Base-by-base conservation (phyloP, 1,139 yeast genomes). In the Meyerozyma guilliermondii region DNA sequence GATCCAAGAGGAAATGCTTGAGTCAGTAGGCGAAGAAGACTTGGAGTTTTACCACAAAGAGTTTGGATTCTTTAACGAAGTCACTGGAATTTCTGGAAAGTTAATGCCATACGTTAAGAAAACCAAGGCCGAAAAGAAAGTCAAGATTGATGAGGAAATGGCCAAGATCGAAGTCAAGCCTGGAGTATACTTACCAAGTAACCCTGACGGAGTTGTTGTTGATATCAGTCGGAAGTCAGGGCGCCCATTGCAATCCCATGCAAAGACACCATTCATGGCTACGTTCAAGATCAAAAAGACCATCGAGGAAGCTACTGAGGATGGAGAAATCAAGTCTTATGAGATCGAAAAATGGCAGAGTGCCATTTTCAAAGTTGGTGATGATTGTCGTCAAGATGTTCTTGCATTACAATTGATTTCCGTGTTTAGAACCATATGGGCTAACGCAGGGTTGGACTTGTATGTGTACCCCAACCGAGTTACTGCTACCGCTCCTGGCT, bases 361-460 rank as follows among this genome's bases (percentile, higher is more conserved):
- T 57, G 98, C 98, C 17, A 94, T 94, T 62, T 94, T 94, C 76
- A 94, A 94, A 64, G 98, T 94, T 45, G 99, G 99, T 47, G 99
- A 94, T 66, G 99, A 94, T 65, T 91, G 98, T 71, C 80, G 99
- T 54, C 99, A 94, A 64, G 99, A 94, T 67, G 92, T 94, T 41
- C 75, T 94, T 52, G 98, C 97, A 0, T 70, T 94, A 47, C 99
- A 94, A 60, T 72, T 94, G 56, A 86, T 94, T 49, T 84, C 97
- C 4, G 83, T 92, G 29, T 94, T 94, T 73, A 77, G 96, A 54
- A 82, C 94, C 41, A 87, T 94, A 46, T 94, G 96, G 94, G 78
- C 81, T 50, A 76, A 78, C 50, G 81, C 88, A 10, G 98, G 98
- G 1, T 71, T 94, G 47, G 98, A 92, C 60, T 76, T 92, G 39